phyloP scores from a whole-genome alignment of 768 basidiomycete genomes.

The Baorangia bicolor region DNA sequence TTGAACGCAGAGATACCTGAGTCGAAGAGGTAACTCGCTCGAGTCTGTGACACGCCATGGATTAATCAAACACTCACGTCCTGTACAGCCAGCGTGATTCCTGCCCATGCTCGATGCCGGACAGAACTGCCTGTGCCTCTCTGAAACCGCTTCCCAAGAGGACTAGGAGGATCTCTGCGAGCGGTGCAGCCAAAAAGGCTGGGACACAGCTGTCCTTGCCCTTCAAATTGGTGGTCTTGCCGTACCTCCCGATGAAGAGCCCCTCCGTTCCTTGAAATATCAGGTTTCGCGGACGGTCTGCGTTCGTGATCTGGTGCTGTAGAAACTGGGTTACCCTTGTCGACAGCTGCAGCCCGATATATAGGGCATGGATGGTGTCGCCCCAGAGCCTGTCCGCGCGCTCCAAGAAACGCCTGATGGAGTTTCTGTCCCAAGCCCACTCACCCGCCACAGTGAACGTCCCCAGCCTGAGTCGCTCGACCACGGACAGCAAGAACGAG shows the following conservation, averaged over 20 bases:
- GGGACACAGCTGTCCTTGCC: neutral
- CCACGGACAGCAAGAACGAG: neutral
- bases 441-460: neutral
- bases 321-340: neutral
- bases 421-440: neutral
- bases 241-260: neutral
- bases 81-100: neutral
- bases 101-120: neutral
- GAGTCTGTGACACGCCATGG: no score
- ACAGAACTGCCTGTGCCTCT: conserved; percentile 4
- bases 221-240: conserved; percentile 1
- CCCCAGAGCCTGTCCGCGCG: neutral
- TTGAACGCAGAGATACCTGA: conserved; percentile 5
- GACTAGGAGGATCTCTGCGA: neutral
- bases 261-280: conserved; percentile 2
- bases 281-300: neutral
- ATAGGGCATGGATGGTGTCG: neutral
- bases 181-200: neutral
- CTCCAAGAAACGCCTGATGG: neutral
- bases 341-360: neutral
- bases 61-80: no score
- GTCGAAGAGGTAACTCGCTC: no score
- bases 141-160: conserved; percentile 1
- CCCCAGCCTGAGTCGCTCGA: neutral
- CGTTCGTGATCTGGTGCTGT: conserved; percentile 1